Percentiles rank a stretch among this genome's conserved stretches.
Evolutionary conservation across 148 eudicot species (phyloP).

Genomic region (Cornus florida): DNA sequence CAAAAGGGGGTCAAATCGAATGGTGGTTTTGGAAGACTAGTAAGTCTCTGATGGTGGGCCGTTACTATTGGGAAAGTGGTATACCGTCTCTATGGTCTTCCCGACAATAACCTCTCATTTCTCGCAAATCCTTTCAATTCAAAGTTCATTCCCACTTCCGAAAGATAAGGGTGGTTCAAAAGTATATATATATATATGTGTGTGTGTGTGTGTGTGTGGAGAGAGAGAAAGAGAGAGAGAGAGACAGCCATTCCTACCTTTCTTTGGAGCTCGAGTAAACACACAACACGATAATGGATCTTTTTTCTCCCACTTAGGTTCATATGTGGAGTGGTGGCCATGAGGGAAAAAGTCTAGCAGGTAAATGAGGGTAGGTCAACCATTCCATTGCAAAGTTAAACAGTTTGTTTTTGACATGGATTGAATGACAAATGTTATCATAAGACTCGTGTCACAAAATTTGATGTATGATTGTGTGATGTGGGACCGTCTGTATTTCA

Average conservation of each 20-base stretch:
- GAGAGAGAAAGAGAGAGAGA: no score
- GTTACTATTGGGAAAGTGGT: no score
- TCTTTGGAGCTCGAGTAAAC: not conserved
- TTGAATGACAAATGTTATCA: not conserved
- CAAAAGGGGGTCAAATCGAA: not conserved
- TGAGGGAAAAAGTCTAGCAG: not conserved
- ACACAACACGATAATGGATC: not conserved
- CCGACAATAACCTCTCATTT: not conserved
- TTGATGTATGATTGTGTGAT: no score
- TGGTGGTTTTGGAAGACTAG: not conserved
- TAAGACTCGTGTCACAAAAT: no score
- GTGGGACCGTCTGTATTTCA: no score
- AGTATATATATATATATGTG: no score
- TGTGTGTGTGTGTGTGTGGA: no score
- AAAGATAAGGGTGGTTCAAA: not conserved
- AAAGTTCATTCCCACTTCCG: constrained; percentile 8
- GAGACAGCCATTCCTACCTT: no score
- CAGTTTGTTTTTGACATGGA: not conserved
- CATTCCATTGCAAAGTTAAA: no score
- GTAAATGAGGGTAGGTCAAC: not conserved
- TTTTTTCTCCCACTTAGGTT: not conserved
- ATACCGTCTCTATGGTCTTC: not conserved
- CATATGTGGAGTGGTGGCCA: not conserved
- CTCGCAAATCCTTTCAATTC: not conserved
- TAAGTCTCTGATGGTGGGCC: not conserved